Percentiles rank a stretch among this genome's conserved stretches.
These are phyloP conservation scores for Sclerotinia nivalis DNA, from an alignment of 2,329 filamentous ascomycete genomes.

Conservation along the genomic window DNA sequence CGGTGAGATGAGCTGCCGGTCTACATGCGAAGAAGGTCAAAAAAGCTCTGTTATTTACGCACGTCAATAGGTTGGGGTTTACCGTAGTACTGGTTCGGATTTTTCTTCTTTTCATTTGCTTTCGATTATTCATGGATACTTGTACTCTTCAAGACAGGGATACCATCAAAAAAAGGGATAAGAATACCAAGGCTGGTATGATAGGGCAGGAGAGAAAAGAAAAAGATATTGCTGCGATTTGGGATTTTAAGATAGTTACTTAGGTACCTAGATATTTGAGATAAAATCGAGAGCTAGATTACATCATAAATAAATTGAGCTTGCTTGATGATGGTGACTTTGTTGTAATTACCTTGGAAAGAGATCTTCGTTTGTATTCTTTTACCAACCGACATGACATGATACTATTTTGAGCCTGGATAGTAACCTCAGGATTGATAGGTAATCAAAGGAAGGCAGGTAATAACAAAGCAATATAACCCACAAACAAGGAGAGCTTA, in stretches of 20 bases:
- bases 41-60: neutral
- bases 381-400: neutral
- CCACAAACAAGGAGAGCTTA: neutral
- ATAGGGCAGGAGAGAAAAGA: neutral
- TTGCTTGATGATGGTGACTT: neutral
- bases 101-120: neutral
- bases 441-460: neutral
- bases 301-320: neutral
- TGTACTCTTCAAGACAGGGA: neutral
- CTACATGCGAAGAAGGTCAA: neutral
- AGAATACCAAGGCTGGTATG: neutral
- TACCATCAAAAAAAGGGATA: slow-evolving; percentile 5
- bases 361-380: neutral
- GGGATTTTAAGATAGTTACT: slow-evolving; percentile 11
- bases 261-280: slow-evolving; percentile 15
- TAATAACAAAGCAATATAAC: neutral
- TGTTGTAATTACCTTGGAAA: neutral
- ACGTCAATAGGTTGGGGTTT: neutral
- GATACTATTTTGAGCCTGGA: neutral
- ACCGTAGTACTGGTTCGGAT: neutral
- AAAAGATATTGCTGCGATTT: slow-evolving; percentile 3
- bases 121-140: slow-evolving; percentile 5
- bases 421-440: neutral
- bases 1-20: neutral
- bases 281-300: neutral